Percentiles rank a stretch among this genome's conserved stretches.
These are phyloP conservation scores for Exophiala sideris DNA, from an alignment of 2,329 filamentous ascomycete genomes.

Conservation along the genomic window DNA sequence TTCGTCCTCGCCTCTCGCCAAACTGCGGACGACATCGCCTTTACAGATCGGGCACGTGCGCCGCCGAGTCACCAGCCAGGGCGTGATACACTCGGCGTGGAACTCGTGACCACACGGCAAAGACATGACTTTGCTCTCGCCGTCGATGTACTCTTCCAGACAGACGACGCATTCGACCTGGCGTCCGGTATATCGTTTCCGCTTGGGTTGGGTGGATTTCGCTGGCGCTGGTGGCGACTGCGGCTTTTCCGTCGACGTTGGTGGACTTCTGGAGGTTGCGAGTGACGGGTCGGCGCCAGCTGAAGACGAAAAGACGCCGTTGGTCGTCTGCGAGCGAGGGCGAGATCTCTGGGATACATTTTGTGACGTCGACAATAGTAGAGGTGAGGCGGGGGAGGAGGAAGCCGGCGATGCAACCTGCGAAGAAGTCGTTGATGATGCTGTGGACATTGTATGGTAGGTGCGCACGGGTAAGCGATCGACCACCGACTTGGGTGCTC, in stretches of 20 bases:
- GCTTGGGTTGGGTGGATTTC: conserved; percentile 32
- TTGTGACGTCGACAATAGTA: conserved; percentile 60
- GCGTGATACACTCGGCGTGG: conserved; percentile 96
- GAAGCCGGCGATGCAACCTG: conserved; percentile 62
- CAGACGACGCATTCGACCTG: conserved; percentile 93
- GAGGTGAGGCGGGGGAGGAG: conserved; percentile 72
- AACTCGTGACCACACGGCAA: conserved; percentile 97
- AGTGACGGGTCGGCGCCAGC: conserved; percentile 8
- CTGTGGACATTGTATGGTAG: conserved; percentile 76
- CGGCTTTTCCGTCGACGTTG: conserved; percentile 29
- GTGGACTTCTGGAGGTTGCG: conserved; percentile 22
- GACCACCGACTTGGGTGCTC: conserved; percentile 95
- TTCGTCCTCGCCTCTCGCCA: conserved; percentile 42
- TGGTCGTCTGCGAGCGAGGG: conserved; percentile 38
- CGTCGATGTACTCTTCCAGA: conserved; percentile 92
- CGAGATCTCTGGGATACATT: conserved; percentile 33
- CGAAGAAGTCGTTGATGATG: conserved; percentile 55
- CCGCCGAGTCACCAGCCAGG: conserved; percentile 91
- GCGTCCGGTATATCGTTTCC: conserved; percentile 59
- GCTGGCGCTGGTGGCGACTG: conserved; percentile 14
- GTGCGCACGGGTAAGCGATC: conserved; percentile 92
- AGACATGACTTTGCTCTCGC: conserved; percentile 93
- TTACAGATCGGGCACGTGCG: conserved; percentile 99
- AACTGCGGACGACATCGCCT: conserved; percentile 75
- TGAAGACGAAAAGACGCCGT: conserved; percentile 29